These are phyloP conservation scores for Botrytis paeoniae DNA, from an alignment of 2,329 filamentous ascomycete species.

Conservation along the genomic window DNA sequence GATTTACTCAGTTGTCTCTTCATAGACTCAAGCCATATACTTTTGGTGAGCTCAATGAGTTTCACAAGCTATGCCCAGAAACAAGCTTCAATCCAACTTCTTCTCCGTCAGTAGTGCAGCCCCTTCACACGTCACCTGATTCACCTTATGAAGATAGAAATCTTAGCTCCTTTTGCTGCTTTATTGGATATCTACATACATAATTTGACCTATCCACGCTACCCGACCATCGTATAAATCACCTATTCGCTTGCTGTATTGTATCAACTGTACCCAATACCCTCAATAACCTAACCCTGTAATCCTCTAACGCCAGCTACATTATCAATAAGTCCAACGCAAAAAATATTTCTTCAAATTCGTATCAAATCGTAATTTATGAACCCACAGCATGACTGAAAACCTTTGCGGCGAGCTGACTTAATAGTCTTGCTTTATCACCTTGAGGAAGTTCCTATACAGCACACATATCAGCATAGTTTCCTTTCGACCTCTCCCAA, in stretches of 20 bases:
- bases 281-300: not conserved
- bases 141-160: not conserved
- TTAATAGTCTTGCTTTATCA: constrained; percentile 77
- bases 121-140: not conserved
- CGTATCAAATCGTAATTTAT: not conserved
- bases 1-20: not conserved
- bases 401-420: constrained; percentile 65
- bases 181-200: not conserved
- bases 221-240: not conserved
- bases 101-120: not conserved
- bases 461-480: not conserved
- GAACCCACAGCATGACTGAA: constrained; percentile 69
- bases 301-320: not conserved
- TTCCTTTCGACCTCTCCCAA: no score
- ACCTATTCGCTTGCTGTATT: not conserved
- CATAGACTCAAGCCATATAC: no score
- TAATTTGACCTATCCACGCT: not conserved
- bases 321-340: not conserved
- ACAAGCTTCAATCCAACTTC: no score
- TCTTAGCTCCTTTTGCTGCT: not conserved
- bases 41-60: not conserved
- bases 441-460: constrained; percentile 67
- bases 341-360: not conserved
- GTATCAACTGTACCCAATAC: not conserved
- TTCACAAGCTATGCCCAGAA: not conserved